Conservation (phyloP, 306 rosid species). For the Ziziphus jujuba region DNA sequence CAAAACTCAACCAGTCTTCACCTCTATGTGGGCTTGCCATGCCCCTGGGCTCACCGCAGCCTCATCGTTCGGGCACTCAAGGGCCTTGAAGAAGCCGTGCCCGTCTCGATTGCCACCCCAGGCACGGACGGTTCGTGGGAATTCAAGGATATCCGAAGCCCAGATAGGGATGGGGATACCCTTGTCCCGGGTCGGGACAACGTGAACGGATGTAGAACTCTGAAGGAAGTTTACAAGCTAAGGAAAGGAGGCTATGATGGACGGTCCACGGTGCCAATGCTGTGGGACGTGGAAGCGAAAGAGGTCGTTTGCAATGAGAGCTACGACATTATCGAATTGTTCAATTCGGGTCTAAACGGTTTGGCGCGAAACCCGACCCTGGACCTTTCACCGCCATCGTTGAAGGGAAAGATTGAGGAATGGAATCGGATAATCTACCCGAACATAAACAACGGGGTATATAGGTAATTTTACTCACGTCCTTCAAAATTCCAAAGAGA, state of each 20-base stretch:
- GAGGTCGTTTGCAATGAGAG: slow-evolving; percentile 86
- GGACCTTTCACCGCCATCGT: slow-evolving; percentile 63
- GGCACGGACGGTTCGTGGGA: slow-evolving; percentile 88
- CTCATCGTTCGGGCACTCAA: slow-evolving; percentile 79
- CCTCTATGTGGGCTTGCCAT: slow-evolving; percentile 81
- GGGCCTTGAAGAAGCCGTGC: slow-evolving; percentile 70
- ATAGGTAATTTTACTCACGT: slow-evolving; percentile 41
- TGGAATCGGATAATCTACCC: slow-evolving; percentile 82
- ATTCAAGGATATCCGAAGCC: slow-evolving; percentile 27
- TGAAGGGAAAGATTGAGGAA: slow-evolving; percentile 64
- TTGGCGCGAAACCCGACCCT: slow-evolving; percentile 55
- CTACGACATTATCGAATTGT: slow-evolving; percentile 60
- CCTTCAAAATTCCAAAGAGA: not conserved
- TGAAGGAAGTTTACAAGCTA: slow-evolving; percentile 68
- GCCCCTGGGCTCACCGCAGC: slow-evolving; percentile 98
- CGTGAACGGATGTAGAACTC: slow-evolving; percentile 54
- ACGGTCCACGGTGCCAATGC: slow-evolving; percentile 79
- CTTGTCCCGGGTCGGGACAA: slow-evolving; percentile 52
- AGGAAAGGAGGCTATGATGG: slow-evolving; percentile 70
- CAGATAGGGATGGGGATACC: slow-evolving; percentile 10
- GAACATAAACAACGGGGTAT: slow-evolving; percentile 85
- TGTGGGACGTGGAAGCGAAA: slow-evolving; percentile 52
- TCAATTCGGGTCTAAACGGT: slow-evolving; percentile 69
- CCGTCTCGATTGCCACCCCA: slow-evolving; percentile 70
- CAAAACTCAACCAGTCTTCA: slow-evolving; percentile 37